Evolutionary conservation across 2,329 filamentous ascomycete genomes (phyloP), one percentile per base, ranked within the genome.

Genomic region (Diaporthe batatas): DNA sequence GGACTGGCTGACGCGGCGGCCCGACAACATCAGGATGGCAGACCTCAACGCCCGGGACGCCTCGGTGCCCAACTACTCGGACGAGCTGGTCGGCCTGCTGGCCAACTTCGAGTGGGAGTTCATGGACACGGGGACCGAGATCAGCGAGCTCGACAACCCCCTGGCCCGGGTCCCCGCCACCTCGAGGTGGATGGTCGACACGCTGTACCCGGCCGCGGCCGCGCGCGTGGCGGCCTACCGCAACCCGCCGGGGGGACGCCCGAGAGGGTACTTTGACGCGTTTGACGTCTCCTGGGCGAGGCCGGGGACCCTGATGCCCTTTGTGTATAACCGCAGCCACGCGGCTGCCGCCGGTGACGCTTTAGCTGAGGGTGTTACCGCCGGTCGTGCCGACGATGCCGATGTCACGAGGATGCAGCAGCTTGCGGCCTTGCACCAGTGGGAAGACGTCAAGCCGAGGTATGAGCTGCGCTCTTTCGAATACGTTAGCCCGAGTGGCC

Each of bases 201-300:
- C 53, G 6, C 14, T 69, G 10, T 57, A 57, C 25, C 67, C 67
- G 4, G 67, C 53, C 29, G 53, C 67, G 2, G 36, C n/a, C 36
- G 39, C 25, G 1, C 51, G 42, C 1, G 67, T 69, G 7, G 67
- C 53, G 6, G 67, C 53, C 14, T 34, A 47, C 39, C 67, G 67
- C 7, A 57, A 21, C 8, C 67, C 67, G 36, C 25, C 29, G 10
- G 39, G 3, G 21, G 25, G 67, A 2, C 36, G 39, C 6, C 53
- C 67, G 18, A 39, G 39, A 2, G 36, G 67, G 12, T 58, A 58
- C 16, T 69, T 69, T 32, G 36, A 57, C 39, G 53, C 25, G 39
- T 7, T 69, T 39, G 67, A 57, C n/a, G 25, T 69, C 36, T 69
- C 67, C 18, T 69, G 67, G 67, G 58, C 53, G 25, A 69, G 44